Percentiles rank a stretch among this genome's conserved stretches.
These are phyloP conservation scores for Podaxis sp. DNA, from an alignment of 768 basidiomycete genomes.

Conservation along the genomic window DNA sequence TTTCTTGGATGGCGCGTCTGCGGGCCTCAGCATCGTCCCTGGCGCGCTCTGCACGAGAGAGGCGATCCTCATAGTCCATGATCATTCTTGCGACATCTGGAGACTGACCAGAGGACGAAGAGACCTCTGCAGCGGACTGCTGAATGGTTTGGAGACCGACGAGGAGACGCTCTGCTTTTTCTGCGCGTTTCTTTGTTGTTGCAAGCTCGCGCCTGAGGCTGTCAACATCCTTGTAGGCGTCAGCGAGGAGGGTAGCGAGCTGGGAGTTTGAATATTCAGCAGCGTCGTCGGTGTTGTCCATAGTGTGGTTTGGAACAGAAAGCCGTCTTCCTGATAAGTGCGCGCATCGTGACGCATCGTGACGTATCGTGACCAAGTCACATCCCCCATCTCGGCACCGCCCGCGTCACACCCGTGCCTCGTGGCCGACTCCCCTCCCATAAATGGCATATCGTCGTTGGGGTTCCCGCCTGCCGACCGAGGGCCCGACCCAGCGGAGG, in stretches of 20 bases:
- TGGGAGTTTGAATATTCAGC: conserved; percentile 33
- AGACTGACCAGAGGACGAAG: conserved; percentile 13
- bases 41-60: conserved; percentile 46
- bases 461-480: not conserved
- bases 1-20: conserved; percentile 39
- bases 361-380: not conserved
- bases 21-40: conserved; percentile 56
- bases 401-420: conserved; percentile 7
- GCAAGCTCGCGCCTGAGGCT: conserved; percentile 48
- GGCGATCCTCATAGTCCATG: conserved; percentile 47
- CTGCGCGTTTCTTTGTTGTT: conserved; percentile 40
- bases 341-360: conserved; percentile 1
- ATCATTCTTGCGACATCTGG: conserved; percentile 28
- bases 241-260: conserved; percentile 56
- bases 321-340: conserved; percentile 5
- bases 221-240: conserved; percentile 53
- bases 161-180: conserved; percentile 48
- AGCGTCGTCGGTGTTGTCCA: conserved; percentile 3
- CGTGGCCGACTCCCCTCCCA: conserved; percentile 5
- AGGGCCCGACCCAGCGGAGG: not conserved
- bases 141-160: conserved; percentile 3
- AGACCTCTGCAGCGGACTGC: conserved; percentile 18
- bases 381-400: conserved; percentile 10
- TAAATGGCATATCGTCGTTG: not conserved
- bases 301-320: not conserved